Evolutionary conservation across 2,329 filamentous ascomycete species (phyloP).

Genomic region (Neurospora sp.): DNA sequence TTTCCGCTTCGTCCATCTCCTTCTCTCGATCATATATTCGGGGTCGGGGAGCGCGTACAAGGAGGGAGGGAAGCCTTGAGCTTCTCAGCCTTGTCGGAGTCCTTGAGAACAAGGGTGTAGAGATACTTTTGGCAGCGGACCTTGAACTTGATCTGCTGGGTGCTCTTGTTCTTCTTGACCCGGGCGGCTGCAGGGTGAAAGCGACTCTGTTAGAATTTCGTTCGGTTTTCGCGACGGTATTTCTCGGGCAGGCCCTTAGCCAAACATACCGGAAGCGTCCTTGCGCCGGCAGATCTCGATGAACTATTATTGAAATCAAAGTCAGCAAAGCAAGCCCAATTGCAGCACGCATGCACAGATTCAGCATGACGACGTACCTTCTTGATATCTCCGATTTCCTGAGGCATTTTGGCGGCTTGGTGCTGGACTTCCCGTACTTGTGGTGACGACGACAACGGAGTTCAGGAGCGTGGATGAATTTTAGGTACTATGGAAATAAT

Average conservation of each 20-base stretch:
- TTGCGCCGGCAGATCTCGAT: conserved; percentile 99
- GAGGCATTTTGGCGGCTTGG: conserved; percentile 77
- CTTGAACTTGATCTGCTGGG: conserved; percentile 99
- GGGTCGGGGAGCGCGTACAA: conserved; percentile 51
- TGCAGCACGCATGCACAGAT: background rate
- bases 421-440: conserved; percentile 18
- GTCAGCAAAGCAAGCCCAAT: conserved; percentile 10
- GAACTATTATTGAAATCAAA: conserved; percentile 54
- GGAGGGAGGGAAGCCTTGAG: conserved; percentile 98
- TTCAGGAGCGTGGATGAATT: conserved; percentile 15
- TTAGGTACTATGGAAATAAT: conserved; percentile 17
- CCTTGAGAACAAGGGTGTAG: conserved; percentile 98
- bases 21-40: background rate
- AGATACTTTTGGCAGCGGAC: conserved; percentile 94
- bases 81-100: conserved; percentile 99
- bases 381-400: conserved; percentile 98
- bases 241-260: background rate
- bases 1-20: background rate
- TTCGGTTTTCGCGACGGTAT: conserved; percentile 5
- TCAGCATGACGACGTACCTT: conserved; percentile 36
- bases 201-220: conserved; percentile 9
- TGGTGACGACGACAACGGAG: conserved; percentile 12
- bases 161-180: conserved; percentile 93
- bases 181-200: conserved; percentile 54
- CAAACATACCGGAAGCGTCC: conserved; percentile 92